Conservation (phyloP, 192 early-diverging fungal genomes). For the Coemansia sp. region DNA sequence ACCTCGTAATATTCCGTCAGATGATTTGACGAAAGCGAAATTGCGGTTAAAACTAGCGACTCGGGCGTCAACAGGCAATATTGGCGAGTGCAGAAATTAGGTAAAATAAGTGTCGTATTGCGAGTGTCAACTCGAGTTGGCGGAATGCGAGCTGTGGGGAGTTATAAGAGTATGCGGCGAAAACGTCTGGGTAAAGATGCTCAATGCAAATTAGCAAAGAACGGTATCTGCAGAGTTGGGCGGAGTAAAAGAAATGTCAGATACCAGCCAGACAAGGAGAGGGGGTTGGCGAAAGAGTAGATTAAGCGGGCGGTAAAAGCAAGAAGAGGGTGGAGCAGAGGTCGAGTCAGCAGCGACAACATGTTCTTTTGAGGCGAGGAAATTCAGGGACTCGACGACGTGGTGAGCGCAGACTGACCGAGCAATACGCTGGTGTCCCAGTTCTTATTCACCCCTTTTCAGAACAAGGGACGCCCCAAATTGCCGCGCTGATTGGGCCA, state of each 20-base stretch:
- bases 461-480: background rate
- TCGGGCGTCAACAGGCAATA: background rate
- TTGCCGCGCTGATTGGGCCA: conserved; percentile 5
- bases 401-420: conserved; percentile 2
- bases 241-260: background rate
- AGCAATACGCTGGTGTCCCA: background rate
- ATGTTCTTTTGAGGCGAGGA: background rate
- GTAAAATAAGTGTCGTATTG: no score
- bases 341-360: background rate
- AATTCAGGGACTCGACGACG: background rate
- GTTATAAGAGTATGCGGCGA: no score
- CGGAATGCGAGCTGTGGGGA: no score
- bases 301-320: background rate
- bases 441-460: background rate
- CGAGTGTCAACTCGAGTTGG: no score
- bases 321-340: background rate
- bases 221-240: background rate
- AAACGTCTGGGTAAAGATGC: no score
- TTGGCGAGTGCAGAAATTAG: background rate
- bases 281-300: background rate
- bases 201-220: no score
- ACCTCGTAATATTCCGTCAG: background rate
- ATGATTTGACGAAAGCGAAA: background rate
- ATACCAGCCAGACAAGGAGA: background rate
- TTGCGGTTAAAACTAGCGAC: background rate